Conservation (phyloP, 805 yeast species). For the Spathaspora hagerdaliae region DNA sequence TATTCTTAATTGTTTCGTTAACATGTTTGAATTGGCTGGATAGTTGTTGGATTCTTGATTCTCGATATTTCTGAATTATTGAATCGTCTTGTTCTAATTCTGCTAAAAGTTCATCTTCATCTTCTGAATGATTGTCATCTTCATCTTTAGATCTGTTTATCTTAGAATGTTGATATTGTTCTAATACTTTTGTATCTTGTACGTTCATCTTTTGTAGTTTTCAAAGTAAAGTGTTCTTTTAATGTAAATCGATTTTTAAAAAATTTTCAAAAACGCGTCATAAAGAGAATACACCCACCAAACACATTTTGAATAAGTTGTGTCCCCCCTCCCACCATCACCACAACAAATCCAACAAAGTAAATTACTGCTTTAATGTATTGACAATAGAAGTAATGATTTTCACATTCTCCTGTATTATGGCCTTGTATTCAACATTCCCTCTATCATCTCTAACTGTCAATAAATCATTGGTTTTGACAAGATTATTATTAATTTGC, state of each 20-base stretch:
- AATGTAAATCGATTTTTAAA: too few species aligned
- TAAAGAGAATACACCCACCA: too few species aligned
- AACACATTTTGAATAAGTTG: too few species aligned
- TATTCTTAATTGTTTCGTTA: constrained; percentile 25
- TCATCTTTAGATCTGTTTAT: constrained; percentile 20
- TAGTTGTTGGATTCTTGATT: constrained; percentile 57
- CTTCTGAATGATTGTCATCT: constrained; percentile 32
- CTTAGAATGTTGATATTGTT: constrained; percentile 42
- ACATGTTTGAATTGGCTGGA: constrained; percentile 39
- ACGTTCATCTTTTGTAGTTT: constrained; percentile 21
- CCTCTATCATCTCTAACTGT: constrained; percentile 1
- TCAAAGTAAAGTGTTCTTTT: background rate
- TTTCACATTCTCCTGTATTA: too few species aligned
- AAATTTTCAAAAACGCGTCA: too few species aligned
- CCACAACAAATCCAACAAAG: too few species aligned
- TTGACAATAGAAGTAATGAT: too few species aligned
- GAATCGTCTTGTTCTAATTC: constrained; percentile 43
- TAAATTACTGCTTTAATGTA: too few species aligned
- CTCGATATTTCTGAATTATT: constrained; percentile 51
- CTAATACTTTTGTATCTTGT: constrained; percentile 32
- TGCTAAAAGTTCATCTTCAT: constrained; percentile 45
- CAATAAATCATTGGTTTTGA: constrained; percentile 20
- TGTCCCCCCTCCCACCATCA: too few species aligned
- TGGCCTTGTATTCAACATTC: constrained; percentile 1
- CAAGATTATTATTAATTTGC: constrained; percentile 24